A percentile compares a stretch with the other conserved stretches of the same genome.
Evolutionary conservation across 2,329 filamentous ascomycete genomes (phyloP).

Genomic region (Scopulariopsis brevicaulis): DNA sequence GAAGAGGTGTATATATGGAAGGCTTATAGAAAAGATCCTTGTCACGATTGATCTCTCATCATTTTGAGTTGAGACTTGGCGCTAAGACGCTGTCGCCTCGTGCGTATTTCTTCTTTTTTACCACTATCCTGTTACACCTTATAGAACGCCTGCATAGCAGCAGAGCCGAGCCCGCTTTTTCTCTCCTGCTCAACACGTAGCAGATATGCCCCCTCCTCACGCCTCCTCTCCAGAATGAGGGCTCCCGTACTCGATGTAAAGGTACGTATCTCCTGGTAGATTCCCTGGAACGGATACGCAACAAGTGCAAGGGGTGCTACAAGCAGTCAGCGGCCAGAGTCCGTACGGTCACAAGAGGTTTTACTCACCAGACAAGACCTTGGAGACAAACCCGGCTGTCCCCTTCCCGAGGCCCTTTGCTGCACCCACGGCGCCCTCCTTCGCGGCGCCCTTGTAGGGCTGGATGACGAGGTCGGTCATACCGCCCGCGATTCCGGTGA

Average conservation of each 20-base stretch:
- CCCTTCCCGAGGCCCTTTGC: constrained; percentile 76
- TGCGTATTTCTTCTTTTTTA: too few relatives aligned
- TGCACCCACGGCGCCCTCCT: constrained; percentile 44
- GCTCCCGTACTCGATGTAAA: neutral
- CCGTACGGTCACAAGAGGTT: neutral
- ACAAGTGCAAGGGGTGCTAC: constrained; percentile 11
- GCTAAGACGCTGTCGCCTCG: too few relatives aligned
- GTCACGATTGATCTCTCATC: too few relatives aligned
- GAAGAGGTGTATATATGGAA: too few relatives aligned
- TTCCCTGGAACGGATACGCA: constrained; percentile 10
- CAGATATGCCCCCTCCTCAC: neutral
- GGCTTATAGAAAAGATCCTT: too few relatives aligned
- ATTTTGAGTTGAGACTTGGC: too few relatives aligned
- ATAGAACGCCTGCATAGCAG: neutral
- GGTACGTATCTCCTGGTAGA: constrained; percentile 9
- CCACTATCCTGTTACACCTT: neutral
- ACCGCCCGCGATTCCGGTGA: constrained; percentile 68
- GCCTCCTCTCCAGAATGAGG: neutral
- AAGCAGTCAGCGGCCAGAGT: neutral
- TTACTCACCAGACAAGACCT: constrained; percentile 60
- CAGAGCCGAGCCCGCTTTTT: neutral
- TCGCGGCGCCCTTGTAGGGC: constrained; percentile 48
- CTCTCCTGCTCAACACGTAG: neutral
- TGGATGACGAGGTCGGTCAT: constrained; percentile 72
- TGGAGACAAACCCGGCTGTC: constrained; percentile 68